Conservation (phyloP, 139 green algal species). For the Tetraselmis chui region DNA sequence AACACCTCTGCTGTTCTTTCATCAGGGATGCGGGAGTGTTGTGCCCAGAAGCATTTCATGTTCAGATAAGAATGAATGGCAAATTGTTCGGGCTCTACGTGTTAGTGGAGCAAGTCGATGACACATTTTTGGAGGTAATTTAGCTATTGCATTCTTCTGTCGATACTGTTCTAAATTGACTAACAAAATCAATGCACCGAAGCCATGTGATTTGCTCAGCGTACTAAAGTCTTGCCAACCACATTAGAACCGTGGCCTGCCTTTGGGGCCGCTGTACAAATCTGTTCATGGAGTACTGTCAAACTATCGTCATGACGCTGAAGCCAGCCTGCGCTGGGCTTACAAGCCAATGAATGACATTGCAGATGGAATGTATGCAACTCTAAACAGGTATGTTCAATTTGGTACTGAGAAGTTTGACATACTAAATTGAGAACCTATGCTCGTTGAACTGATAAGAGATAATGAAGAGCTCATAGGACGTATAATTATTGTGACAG, state of each 20-base stretch:
- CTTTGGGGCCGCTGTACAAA: neutral
- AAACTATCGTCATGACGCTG: neutral
- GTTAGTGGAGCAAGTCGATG: neutral
- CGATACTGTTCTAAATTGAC: neutral
- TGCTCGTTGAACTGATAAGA: neutral
- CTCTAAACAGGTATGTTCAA: neutral
- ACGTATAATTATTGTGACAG: neutral
- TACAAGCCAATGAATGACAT: neutral
- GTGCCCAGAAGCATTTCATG: neutral
- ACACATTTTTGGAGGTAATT: neutral
- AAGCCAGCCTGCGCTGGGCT: neutral
- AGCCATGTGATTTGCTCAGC: neutral
- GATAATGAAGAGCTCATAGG: neutral
- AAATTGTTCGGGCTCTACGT: neutral
- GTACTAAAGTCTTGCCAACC: neutral
- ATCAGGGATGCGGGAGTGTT: neutral
- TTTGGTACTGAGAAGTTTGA: neutral
- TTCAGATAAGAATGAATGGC: neutral
- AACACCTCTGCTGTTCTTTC: neutral
- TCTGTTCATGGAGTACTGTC: neutral
- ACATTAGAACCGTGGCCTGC: neutral
- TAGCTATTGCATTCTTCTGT: neutral
- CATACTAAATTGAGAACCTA: neutral
- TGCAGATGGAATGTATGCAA: neutral
- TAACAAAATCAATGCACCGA: too few relatives aligned